A percentile compares a stretch with the other conserved stretches of the same genome.
Conservation (phyloP, 192 early-diverging fungal species). For the Coemansia aciculifera region DNA sequence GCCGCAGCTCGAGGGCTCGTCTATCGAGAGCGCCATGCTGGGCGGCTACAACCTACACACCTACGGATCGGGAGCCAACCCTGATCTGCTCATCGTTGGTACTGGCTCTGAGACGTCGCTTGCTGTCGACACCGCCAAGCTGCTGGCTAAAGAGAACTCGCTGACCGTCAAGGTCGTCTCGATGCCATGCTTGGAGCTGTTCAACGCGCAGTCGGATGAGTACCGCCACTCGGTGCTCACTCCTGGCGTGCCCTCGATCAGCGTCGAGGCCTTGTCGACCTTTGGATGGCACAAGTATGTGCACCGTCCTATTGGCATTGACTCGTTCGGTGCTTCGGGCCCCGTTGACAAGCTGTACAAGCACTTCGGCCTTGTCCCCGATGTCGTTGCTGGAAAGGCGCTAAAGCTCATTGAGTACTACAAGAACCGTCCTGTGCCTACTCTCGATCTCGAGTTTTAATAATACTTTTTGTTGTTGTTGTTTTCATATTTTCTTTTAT, state of each 20-base stretch:
- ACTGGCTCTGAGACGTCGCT: constrained; percentile 93
- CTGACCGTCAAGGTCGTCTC: constrained; percentile 83
- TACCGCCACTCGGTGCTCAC: constrained; percentile 84
- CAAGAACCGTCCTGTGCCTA: constrained; percentile 53
- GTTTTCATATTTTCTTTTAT: not conserved
- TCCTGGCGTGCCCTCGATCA: constrained; percentile 77
- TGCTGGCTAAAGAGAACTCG: constrained; percentile 58
- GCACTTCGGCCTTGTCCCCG: constrained; percentile 80
- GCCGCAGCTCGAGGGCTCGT: constrained; percentile 85
- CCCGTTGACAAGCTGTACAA: constrained; percentile 83
- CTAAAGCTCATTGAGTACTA: constrained; percentile 77
- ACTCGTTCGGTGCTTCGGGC: constrained; percentile 84
- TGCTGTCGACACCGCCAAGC: constrained; percentile 82
- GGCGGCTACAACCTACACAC: constrained; percentile 86
- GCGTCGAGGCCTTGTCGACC: constrained; percentile 83
- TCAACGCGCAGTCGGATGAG: constrained; percentile 77
- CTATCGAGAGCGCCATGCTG: constrained; percentile 75
- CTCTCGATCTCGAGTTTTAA: constrained; percentile 44
- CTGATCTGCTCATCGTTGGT: constrained; percentile 74
- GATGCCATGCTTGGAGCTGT: constrained; percentile 89
- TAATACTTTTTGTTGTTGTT: constrained; percentile 1
- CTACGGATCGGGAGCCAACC: constrained; percentile 56
- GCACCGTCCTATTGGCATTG: constrained; percentile 85
- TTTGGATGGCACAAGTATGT: constrained; percentile 93
- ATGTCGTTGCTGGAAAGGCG: constrained; percentile 73